These are phyloP conservation scores for Sisymbrium altissimum DNA, from an alignment of 345 rosid genomes.

Conservation along the genomic window DNA sequence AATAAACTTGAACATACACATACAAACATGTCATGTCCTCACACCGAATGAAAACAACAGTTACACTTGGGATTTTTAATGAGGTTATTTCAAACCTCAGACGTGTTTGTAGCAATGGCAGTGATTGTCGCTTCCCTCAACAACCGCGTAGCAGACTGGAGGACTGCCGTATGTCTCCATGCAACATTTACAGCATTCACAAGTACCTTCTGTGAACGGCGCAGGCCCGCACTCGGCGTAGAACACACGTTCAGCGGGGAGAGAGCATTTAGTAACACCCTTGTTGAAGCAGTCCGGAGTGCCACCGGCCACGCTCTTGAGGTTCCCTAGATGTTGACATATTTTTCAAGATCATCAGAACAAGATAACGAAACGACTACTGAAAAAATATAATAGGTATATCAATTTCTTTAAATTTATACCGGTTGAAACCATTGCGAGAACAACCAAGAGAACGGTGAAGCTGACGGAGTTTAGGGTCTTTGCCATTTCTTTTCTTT, in stretches of 20 bases:
- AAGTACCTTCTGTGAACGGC: not conserved
- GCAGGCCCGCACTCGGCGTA: not conserved
- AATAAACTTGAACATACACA: not conserved
- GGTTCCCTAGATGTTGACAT: not conserved
- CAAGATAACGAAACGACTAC: not conserved
- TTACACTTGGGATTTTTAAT: not conserved
- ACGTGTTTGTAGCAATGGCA: not conserved
- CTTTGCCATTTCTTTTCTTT: slow-evolving; percentile 5
- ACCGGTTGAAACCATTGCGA: not conserved
- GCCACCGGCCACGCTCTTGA: not conserved
- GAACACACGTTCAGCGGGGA: not conserved
- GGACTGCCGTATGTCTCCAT: not conserved
- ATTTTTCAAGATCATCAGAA: not conserved
- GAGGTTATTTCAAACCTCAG: not conserved
- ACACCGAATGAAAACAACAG: not conserved
- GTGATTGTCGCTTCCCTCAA: not conserved
- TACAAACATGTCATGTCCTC: not conserved
- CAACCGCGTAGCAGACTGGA: not conserved
- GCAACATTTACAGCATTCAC: not conserved
- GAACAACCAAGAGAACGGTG: not conserved
- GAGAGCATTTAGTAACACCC: not conserved
- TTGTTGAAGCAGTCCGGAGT: not conserved
- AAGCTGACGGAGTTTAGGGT: not conserved
- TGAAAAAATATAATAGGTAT: not conserved
- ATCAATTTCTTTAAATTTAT: not conserved